Conservation (phyloP, 2,329 filamentous ascomycete genomes). For the Phoma sp. region DNA sequence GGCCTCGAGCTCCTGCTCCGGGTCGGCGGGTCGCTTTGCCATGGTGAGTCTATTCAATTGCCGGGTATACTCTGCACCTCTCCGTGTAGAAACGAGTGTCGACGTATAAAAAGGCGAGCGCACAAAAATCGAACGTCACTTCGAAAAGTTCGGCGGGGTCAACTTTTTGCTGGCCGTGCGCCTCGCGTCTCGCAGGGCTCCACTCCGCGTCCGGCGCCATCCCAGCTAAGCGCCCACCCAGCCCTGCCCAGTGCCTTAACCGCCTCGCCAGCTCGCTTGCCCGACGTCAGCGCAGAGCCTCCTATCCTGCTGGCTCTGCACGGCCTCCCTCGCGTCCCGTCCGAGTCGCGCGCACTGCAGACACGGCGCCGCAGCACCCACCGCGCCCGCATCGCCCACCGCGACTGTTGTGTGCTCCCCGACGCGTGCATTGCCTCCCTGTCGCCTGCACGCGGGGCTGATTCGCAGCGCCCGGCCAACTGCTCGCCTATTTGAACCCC, state of each 20-base stretch:
- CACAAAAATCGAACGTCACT: background rate
- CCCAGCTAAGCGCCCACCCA: background rate
- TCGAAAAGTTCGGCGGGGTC: slow-evolving; percentile 10
- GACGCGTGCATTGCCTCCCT: slow-evolving; percentile 37
- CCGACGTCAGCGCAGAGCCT: slow-evolving; percentile 18
- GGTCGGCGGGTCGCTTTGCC: slow-evolving; percentile 67
- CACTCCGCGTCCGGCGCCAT: background rate
- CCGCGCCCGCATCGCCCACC: too few relatives aligned
- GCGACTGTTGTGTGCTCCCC: too few relatives aligned
- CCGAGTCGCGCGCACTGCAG: slow-evolving; percentile 11
- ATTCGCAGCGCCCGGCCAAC: slow-evolving; percentile 31
- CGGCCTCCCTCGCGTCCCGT: slow-evolving; percentile 15
- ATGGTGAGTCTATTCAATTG: slow-evolving; percentile 55
- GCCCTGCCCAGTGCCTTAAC: too few relatives aligned
- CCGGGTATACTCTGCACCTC: too few relatives aligned
- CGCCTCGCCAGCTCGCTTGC: background rate
- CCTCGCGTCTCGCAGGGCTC: background rate
- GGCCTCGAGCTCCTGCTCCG: slow-evolving; percentile 57
- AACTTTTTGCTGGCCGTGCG: background rate
- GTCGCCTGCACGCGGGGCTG: slow-evolving; percentile 36
- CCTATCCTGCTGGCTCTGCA: slow-evolving; percentile 12
- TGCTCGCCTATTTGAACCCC: too few relatives aligned
- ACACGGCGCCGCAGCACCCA: background rate
- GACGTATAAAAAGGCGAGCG: too few relatives aligned
- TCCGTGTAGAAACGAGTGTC: too few relatives aligned